Conservation (phyloP, 2,329 filamentous ascomycete species). For the Dryadomyces sulphureus region DNA sequence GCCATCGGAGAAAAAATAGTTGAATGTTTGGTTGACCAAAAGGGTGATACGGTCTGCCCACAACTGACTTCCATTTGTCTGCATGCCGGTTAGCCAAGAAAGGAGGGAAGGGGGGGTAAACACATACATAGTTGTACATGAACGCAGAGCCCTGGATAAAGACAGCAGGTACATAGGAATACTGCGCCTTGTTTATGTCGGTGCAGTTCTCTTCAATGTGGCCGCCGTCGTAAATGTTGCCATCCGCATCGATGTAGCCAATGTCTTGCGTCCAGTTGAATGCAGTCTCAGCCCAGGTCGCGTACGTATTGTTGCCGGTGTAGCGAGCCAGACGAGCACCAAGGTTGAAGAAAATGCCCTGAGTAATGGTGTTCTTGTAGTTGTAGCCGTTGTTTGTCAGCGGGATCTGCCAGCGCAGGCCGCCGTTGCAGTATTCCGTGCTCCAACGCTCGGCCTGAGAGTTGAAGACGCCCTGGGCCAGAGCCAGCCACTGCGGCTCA, state of each 20-base stretch:
- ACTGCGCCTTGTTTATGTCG: slow-evolving; percentile 45
- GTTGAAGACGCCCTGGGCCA: slow-evolving; percentile 58
- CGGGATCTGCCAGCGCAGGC: slow-evolving; percentile 66
- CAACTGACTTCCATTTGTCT: slow-evolving; percentile 32
- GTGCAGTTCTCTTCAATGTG: slow-evolving; percentile 44
- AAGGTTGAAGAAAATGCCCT: slow-evolving; percentile 49
- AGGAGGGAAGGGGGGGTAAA: not conserved
- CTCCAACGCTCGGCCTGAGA: slow-evolving; percentile 49
- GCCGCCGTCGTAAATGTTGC: slow-evolving; percentile 48
- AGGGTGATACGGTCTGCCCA: slow-evolving; percentile 44
- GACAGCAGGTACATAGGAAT: slow-evolving; percentile 51
- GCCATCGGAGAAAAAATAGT: slow-evolving; percentile 38
- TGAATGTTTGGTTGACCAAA: slow-evolving; percentile 34
- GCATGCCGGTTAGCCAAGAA: not conserved
- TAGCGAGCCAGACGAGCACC: slow-evolving; percentile 58
- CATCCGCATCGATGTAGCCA: slow-evolving; percentile 42
- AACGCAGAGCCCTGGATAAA: slow-evolving; percentile 48
- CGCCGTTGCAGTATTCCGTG: slow-evolving; percentile 48
- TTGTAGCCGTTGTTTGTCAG: slow-evolving; percentile 59
- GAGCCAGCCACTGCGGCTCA: slow-evolving; percentile 45
- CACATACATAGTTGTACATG: slow-evolving; percentile 49
- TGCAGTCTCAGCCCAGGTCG: slow-evolving; percentile 42
- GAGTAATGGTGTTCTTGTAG: slow-evolving; percentile 55
- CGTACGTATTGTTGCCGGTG: slow-evolving; percentile 51
- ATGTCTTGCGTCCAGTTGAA: slow-evolving; percentile 46